Evolutionary conservation across 2,329 filamentous ascomycete species (phyloP).

Genomic region (Colletotrichum sp.): DNA sequence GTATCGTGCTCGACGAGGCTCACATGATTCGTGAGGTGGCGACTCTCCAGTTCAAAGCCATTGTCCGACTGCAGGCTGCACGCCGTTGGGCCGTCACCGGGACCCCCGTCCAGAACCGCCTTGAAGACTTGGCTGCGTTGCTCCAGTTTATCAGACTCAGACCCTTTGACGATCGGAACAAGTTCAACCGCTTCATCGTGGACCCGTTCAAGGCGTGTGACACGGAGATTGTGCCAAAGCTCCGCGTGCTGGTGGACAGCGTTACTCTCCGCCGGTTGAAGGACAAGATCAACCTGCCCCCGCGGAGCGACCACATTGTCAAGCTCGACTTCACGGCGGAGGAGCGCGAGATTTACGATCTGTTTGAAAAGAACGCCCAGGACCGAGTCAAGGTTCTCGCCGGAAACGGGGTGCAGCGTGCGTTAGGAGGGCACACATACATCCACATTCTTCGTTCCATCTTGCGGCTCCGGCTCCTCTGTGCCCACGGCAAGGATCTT

Average conservation of each 20-base stretch:
- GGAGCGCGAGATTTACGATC: conserved; percentile 80
- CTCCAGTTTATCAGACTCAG: conserved; percentile 84
- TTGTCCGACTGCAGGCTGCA: conserved; percentile 78
- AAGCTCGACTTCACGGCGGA: conserved; percentile 76
- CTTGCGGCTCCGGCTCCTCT: conserved; percentile 85
- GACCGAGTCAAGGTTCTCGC: conserved; percentile 80
- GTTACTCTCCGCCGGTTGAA: conserved; percentile 91
- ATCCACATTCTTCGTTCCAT: conserved; percentile 94
- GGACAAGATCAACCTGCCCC: conserved; percentile 85
- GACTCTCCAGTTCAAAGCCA: conserved; percentile 83
- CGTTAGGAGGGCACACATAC: conserved; percentile 84
- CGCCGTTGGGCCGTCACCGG: conserved; percentile 97
- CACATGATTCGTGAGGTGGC: conserved; percentile 90
- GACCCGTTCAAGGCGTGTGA: conserved; percentile 88
- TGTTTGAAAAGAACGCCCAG: conserved; percentile 82
- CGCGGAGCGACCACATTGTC: conserved; percentile 74
- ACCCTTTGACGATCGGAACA: conserved; percentile 80
- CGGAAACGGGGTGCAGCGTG: conserved; percentile 58
- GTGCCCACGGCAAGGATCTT: conserved; percentile 92
- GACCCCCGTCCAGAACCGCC: conserved; percentile 91
- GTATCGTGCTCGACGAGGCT: conserved; percentile 92
- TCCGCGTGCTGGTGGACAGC: conserved; percentile 91
- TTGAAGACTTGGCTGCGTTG: conserved; percentile 88
- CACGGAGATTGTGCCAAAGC: conserved; percentile 80
- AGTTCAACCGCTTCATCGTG: conserved; percentile 82